Percentiles rank a stretch among this genome's conserved stretches.
Conservation (phyloP, 2,329 filamentous ascomycete genomes). For the Paracamarosporium sp. region DNA sequence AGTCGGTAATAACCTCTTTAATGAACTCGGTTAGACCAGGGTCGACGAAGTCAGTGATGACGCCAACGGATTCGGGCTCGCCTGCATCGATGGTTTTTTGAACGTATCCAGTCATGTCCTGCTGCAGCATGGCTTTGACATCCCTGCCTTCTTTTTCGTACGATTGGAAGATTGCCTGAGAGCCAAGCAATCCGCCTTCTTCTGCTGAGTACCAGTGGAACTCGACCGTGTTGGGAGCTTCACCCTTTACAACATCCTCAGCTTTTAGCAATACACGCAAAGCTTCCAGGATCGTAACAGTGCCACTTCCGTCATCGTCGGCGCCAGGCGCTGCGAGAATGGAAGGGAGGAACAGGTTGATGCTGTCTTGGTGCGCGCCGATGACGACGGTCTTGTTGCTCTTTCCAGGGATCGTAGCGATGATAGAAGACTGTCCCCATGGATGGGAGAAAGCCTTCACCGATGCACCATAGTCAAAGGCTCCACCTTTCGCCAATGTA, state of each 20-base stretch:
- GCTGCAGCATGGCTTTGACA: constrained; percentile 96
- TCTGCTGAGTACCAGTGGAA: constrained; percentile 97
- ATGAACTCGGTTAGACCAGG: constrained; percentile 84
- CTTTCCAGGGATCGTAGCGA: constrained; percentile 88
- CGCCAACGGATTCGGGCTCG: constrained; percentile 82
- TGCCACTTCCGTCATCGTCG: constrained; percentile 94
- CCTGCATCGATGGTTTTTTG: constrained; percentile 84
- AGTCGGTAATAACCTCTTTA: constrained; percentile 84
- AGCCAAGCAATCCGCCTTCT: constrained; percentile 85
- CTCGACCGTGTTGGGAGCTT: constrained; percentile 85
- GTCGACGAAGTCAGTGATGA: constrained; percentile 93
- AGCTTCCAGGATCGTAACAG: constrained; percentile 92
- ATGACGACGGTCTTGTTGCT: constrained; percentile 85
- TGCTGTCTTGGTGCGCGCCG: constrained; percentile 81
- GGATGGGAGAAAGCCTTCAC: constrained; percentile 79
- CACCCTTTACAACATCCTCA: constrained; percentile 72
- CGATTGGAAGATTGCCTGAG: constrained; percentile 83
- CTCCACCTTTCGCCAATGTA: constrained; percentile 75
- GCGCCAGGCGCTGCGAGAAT: constrained; percentile 86
- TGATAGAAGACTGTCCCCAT: constrained; percentile 91
- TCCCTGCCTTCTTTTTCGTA: constrained; percentile 77
- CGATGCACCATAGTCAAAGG: constrained; percentile 68
- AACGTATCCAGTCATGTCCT: constrained; percentile 90
- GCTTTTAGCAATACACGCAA: constrained; percentile 80
- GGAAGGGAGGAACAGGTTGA: constrained; percentile 88